phyloP scores from a whole-genome alignment of 768 basidiomycete genomes.

The Panaeolus papilionaceus region DNA sequence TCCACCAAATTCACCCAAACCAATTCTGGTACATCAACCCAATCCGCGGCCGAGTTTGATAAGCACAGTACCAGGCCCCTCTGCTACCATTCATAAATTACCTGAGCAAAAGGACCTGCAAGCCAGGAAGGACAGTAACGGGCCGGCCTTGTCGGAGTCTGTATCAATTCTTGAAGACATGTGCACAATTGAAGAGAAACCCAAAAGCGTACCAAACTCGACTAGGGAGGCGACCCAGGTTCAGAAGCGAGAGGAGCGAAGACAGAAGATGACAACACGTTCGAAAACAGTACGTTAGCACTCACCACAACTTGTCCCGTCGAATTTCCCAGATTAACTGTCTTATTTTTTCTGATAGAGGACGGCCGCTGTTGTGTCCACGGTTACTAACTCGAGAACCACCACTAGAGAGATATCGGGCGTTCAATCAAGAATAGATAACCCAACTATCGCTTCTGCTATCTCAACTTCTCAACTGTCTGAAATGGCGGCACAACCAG shows the following conservation, averaged over 20 bases:
- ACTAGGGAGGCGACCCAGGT: neutral
- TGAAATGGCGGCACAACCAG: slow-evolving; percentile 21
- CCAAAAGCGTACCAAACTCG: neutral
- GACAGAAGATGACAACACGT: neutral
- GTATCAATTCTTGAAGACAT: neutral
- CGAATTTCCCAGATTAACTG: neutral
- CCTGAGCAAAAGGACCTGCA: neutral
- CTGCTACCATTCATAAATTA: neutral
- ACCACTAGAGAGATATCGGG: neutral
- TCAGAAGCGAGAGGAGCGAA: neutral
- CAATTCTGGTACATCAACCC: neutral
- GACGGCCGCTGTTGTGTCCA: neutral
- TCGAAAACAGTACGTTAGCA: neutral
- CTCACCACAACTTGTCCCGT: neutral
- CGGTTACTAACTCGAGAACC: neutral
- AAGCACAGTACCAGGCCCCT: slow-evolving; percentile 4
- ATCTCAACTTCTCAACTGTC: slow-evolving; percentile 22
- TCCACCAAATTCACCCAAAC: neutral
- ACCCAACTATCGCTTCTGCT: slow-evolving; percentile 14
- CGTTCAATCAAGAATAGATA: neutral
- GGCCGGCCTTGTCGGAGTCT: neutral
- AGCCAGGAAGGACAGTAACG: neutral
- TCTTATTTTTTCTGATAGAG: neutral
- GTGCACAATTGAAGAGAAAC: neutral
- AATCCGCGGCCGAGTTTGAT: slow-evolving; percentile 7